phyloP scores from a whole-genome alignment of 495 filamentous ascomycete genomes.

The Talaromyces adpressus region DNA sequence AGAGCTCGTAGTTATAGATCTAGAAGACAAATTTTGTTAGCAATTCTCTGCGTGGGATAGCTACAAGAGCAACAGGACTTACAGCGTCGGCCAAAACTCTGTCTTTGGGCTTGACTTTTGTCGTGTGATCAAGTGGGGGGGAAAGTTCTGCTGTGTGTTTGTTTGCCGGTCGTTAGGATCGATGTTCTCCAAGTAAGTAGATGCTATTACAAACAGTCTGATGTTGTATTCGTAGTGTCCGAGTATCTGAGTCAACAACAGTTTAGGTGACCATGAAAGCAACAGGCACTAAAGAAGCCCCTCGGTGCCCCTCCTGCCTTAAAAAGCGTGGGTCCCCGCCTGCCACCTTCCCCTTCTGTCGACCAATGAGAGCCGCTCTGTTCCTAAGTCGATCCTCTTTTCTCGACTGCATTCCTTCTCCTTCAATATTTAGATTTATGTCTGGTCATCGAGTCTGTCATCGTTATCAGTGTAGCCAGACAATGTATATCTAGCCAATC shows the following conservation, averaged over 20 bases:
- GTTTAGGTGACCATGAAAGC: background rate
- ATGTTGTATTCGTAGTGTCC: no score
- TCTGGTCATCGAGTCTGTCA: background rate
- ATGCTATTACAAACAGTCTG: no score
- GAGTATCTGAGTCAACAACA: background rate
- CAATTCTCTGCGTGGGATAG: background rate
- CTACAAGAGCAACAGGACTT: background rate
- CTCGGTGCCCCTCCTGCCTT: background rate
- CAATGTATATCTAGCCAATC: background rate
- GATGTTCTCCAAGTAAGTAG: no score
- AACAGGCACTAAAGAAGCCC: background rate
- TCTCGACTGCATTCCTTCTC: background rate
- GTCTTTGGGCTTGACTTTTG: background rate
- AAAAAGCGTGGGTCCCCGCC: background rate
- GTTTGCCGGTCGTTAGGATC: background rate
- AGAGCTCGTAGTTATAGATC: background rate
- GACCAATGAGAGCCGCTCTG: background rate
- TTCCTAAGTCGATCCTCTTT: background rate
- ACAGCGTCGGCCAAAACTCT: background rate
- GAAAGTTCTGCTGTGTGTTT: background rate
- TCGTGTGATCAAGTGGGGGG: background rate
- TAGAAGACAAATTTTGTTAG: background rate
- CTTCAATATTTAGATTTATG: background rate
- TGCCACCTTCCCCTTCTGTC: background rate
- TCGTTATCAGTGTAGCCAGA: background rate